These are phyloP conservation scores for Rhodamnia argentea DNA, from an alignment of 345 rosid genomes.

Conservation along the genomic window DNA sequence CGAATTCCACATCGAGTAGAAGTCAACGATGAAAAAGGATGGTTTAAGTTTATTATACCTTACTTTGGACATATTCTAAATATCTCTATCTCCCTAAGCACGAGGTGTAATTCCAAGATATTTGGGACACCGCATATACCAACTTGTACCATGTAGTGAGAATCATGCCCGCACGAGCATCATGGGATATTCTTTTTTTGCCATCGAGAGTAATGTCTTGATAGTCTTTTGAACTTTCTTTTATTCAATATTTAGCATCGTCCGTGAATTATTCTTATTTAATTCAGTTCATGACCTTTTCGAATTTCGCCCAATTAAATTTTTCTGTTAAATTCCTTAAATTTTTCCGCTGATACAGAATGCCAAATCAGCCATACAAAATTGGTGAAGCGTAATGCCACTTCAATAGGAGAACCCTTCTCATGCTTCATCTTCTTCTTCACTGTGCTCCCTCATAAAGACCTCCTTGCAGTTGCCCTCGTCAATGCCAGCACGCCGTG, in stretches of 20 bases:
- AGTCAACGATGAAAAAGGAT: neutral
- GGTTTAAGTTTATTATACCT: neutral
- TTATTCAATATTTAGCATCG: neutral
- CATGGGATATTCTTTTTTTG: neutral
- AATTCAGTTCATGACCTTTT: neutral
- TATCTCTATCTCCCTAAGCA: neutral
- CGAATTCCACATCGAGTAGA: neutral
- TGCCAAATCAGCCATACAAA: neutral
- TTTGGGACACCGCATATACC: neutral
- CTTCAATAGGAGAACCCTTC: neutral
- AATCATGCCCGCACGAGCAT: neutral
- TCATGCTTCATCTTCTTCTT: neutral
- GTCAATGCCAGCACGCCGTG: neutral
- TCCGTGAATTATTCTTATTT: neutral
- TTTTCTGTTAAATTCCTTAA: neutral
- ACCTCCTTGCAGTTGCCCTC: neutral
- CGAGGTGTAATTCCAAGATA: neutral
- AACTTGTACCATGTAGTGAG: neutral
- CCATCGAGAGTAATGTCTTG: neutral
- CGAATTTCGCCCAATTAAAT: accelerated
- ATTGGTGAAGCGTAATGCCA: accelerated
- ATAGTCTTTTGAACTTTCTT: neutral
- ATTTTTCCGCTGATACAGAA: accelerated
- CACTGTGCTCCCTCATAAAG: neutral
- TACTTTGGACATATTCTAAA: neutral